Base-by-base conservation (phyloP, 2,329 filamentous ascomycete genomes). In the Westerdykella sp. region DNA sequence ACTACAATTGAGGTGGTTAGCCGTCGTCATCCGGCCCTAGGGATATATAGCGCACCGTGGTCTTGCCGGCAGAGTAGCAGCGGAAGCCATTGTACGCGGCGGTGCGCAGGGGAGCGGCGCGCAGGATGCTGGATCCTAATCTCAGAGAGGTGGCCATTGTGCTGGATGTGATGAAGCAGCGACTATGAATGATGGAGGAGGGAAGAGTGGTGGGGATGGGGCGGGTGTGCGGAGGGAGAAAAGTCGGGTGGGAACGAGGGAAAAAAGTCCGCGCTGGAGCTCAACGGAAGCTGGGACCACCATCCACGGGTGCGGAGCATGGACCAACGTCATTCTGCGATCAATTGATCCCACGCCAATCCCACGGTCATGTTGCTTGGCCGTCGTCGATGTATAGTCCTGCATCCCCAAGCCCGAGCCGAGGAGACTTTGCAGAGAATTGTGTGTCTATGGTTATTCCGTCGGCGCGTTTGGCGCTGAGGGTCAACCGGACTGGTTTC, bases 11-110 rank as follows among this genome's bases (percentile, higher is more conserved):
- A 38, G 22, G 40, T 15, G n/a, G 47, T 62, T 42, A 63, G 68
- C 52, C 57, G 54, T 44, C 46, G 48, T 39, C n/a, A 10, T 37
- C 34, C 14, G 34, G 48, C 13, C 10, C 34, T 32, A 43, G 9
- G 39, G 31, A 47, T 39, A 31, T 34, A 38, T 45, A 45, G 43
- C 75, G 64, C 76, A 94, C 89, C 79, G 90, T 83, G 60, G 84
- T 80, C 81, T 96, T 96, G 59, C 70, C 70, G 57, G 88, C 84
- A 51, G 90, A 95, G 76, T 96, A 96, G 80, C 80, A 89, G 73
- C 93, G 84, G 67, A 85, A 74, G 68, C 85, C 84, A 74, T 84
- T 88, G 77, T 89, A 90, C 68, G 83, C 83, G 57, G 81, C 78
- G 65, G 83, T 81, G 67, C 81, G 77, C 68, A 78, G 77, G 65